Evolutionary conservation across 805 yeast species (phyloP).

Genomic region (Metschnikowia picachoensis): DNA sequence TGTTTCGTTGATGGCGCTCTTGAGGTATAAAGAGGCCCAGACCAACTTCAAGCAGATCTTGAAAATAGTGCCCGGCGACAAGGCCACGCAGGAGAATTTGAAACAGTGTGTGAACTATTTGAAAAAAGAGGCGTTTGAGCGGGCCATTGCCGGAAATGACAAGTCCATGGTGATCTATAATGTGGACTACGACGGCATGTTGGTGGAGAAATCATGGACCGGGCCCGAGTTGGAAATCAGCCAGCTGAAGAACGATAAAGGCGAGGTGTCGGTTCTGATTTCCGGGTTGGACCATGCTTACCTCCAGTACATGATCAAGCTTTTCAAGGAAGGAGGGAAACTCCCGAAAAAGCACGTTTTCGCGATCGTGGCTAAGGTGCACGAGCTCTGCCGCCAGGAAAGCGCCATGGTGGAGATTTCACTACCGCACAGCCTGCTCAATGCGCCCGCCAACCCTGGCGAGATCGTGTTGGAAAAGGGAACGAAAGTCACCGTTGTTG

Average conservation of each 20-base stretch:
- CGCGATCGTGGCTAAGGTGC: constrained; percentile 72
- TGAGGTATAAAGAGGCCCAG: constrained; percentile 72
- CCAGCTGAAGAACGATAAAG: constrained; percentile 17
- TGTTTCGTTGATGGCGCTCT: constrained; percentile 68
- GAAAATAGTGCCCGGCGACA: constrained; percentile 61
- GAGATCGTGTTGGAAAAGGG: constrained; percentile 26
- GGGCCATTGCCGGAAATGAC: constrained; percentile 77
- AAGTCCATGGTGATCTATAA: constrained; percentile 45
- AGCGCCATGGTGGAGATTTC: constrained; percentile 72
- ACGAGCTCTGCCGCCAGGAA: constrained; percentile 60
- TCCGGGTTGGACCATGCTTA: constrained; percentile 48
- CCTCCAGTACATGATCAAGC: constrained; percentile 58
- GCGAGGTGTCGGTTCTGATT: constrained; percentile 28
- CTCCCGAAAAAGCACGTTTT: constrained; percentile 81
- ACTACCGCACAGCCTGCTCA: constrained; percentile 31
- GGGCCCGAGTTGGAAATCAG: constrained; percentile 54
- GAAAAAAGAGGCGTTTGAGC: constrained; percentile 74
- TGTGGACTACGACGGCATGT: constrained; percentile 45
- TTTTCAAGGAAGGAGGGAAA: constrained; percentile 70
- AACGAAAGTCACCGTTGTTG: constrained; percentile 76
- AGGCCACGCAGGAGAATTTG: constrained; percentile 57
- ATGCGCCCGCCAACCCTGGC: constrained; percentile 13
- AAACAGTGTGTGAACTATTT: constrained; percentile 62
- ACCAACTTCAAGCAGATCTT: constrained; percentile 64
- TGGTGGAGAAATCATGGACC: constrained; percentile 51